A percentile compares a stretch with the other conserved stretches of the same genome.
These are phyloP conservation scores for Rhizophora apiculata DNA, from an alignment of 345 rosid genomes.

Conservation along the genomic window DNA sequence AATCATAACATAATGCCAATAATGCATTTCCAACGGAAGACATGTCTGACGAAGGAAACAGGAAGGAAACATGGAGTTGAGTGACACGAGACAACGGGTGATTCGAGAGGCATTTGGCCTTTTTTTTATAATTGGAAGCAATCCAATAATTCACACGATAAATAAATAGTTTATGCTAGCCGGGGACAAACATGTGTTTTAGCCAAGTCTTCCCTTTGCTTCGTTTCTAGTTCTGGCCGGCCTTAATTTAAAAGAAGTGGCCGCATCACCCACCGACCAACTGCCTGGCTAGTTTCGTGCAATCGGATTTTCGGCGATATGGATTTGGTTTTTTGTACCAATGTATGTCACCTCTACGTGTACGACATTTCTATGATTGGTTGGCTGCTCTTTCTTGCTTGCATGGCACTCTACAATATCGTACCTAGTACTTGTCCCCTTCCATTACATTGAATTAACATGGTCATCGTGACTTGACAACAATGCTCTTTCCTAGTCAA, in stretches of 20 bases:
- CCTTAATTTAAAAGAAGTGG: constrained; percentile 6
- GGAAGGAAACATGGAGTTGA: constrained; percentile 12
- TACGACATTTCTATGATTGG: too few species aligned
- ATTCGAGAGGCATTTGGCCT: background rate
- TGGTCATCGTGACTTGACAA: too few species aligned
- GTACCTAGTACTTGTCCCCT: too few species aligned
- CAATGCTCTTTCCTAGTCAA: too few species aligned
- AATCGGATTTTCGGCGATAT: too few species aligned
- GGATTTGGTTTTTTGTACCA: too few species aligned
- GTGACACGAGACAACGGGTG: background rate
- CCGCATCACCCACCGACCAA: constrained; percentile 19
- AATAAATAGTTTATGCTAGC: background rate
- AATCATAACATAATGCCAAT: background rate
- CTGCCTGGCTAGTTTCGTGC: too few species aligned
- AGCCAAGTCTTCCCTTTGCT: background rate
- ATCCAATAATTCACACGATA: background rate
- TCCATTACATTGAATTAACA: too few species aligned
- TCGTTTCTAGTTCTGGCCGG: background rate
- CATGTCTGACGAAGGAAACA: constrained; percentile 21
- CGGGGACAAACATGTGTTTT: too few species aligned
- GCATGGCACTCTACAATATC: too few species aligned
- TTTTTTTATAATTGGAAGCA: background rate
- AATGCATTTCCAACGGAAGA: constrained; percentile 29
- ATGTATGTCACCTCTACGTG: too few species aligned
- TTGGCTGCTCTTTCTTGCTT: too few species aligned